These are phyloP conservation scores for Beverwykella pulmonaria DNA, from an alignment of 495 filamentous ascomycete species.

Conservation along the genomic window DNA sequence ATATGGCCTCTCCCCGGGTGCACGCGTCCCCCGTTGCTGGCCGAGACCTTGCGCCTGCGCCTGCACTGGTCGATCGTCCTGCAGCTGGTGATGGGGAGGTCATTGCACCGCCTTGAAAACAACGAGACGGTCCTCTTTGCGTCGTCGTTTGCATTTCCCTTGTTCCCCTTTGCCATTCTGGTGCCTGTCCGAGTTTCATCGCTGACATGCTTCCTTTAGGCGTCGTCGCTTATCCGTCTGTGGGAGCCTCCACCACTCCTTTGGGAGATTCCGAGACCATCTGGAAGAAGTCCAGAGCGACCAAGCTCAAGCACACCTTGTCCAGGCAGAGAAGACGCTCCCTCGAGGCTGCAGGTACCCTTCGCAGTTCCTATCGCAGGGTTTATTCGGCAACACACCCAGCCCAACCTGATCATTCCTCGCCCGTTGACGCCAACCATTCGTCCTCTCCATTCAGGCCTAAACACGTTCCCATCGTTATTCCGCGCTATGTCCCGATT, in stretches of 20 bases:
- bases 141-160: conserved; percentile 9
- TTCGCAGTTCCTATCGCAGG: conserved; percentile 24
- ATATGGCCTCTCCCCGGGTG: conserved; percentile 17
- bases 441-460: conserved; percentile 35
- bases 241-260: conserved; percentile 36
- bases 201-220: conserved; percentile 42
- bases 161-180: conserved; percentile 4
- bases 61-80: conserved; percentile 17
- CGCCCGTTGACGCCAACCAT: conserved; percentile 19
- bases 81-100: conserved; percentile 23
- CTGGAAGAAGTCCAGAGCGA: conserved; percentile 26
- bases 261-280: conserved; percentile 31
- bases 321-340: conserved; percentile 23
- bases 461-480: conserved; percentile 50
- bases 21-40: conserved; percentile 9
- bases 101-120: conserved; percentile 32
- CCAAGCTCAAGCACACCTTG: conserved; percentile 17
- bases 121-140: conserved; percentile 19
- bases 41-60: conserved; percentile 27
- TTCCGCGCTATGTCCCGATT: conserved; percentile 45
- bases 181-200: conserved; percentile 26
- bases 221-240: conserved; percentile 40
- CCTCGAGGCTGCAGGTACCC: conserved; percentile 30
- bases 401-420: conserved; percentile 18
- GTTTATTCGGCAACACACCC: conserved; percentile 18